Evolutionary conservation across 257 asterid species (phyloP), one percentile per base, ranked within the genome.

Genomic region (Solanum sitiens): DNA sequence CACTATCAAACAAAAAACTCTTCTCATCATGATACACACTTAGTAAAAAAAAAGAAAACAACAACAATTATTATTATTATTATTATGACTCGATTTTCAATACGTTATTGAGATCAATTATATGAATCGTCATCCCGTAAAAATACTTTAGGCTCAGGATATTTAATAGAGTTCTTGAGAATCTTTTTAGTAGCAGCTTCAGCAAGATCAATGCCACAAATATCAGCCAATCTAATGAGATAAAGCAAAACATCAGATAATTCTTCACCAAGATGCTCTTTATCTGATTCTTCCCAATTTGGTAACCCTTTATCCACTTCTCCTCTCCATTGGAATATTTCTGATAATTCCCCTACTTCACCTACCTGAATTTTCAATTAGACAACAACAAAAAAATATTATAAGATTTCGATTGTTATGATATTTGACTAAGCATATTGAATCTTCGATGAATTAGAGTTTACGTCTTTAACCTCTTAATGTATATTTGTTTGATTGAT

Each of bases 261-360:
- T 85, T 93, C 96, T 91, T 93, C 96, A 7, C 96, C 96, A 37
- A 93, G 91, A 79, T 93, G 96, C 88, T 91, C 93, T 86, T 88
- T 93, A 3, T 93, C 96, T 87, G 93, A 84, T 84, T 93, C 93
- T 63, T 92, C 90, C 96, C 96, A 93, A 77, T 92, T 90, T 42
- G 92, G 91, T 89, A 93, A 70, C 9, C 96, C 96, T 88, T 89
- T 93, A n/a, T 89, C 93, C 37, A 93, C 96, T 32, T 93, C 96
- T 42, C 95, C 96, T 68, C 88, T 93, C 96, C 96, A 93, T 47
- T 93, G 96, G 84, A 93, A 93, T 87, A 93, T 93, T 33, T 93
- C 94, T 72, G 96, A 90, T 73, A 93, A 67, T 80, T 93, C 95
- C 45, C 96, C 96, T 11, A 93, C 93, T 90, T 93, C 96, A 33